Conservation (phyloP, 805 yeast species). For the Candida saitoana region DNA sequence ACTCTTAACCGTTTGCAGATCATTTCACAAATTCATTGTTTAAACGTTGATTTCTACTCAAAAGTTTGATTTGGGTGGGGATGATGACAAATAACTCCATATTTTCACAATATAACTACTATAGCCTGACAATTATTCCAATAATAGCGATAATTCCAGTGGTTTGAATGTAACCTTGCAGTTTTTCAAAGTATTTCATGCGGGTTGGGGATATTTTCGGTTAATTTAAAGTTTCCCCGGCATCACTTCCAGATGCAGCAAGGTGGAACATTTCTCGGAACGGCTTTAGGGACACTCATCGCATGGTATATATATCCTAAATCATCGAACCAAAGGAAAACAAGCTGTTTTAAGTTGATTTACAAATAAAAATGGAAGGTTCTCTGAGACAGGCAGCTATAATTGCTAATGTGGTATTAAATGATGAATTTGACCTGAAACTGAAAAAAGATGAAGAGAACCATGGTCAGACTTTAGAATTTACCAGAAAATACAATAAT, state of each 20-base stretch:
- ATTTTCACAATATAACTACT: too few relatives aligned
- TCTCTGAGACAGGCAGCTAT: background rate
- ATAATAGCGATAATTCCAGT: background rate
- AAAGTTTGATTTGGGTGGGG: too few relatives aligned
- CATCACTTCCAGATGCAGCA: background rate
- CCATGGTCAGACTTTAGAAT: background rate
- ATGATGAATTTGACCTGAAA: background rate
- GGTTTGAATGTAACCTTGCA: background rate
- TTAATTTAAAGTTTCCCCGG: background rate
- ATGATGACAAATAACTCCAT: too few relatives aligned
- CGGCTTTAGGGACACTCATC: background rate
- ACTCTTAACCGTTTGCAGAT: too few relatives aligned
- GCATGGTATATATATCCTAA: background rate
- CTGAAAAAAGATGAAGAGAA: background rate
- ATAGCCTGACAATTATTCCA: conserved; percentile 62
- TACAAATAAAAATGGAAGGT: background rate
- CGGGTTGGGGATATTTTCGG: background rate
- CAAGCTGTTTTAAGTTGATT: background rate
- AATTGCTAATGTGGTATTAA: background rate
- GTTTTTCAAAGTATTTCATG: too few relatives aligned
- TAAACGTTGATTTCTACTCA: too few relatives aligned
- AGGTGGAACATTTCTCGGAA: conserved; percentile 1
- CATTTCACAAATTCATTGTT: too few relatives aligned
- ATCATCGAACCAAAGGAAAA: background rate
- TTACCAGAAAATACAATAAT: background rate